phyloP scores from a whole-genome alignment of 1,139 yeast genomes.

The Pichia sp. region DNA sequence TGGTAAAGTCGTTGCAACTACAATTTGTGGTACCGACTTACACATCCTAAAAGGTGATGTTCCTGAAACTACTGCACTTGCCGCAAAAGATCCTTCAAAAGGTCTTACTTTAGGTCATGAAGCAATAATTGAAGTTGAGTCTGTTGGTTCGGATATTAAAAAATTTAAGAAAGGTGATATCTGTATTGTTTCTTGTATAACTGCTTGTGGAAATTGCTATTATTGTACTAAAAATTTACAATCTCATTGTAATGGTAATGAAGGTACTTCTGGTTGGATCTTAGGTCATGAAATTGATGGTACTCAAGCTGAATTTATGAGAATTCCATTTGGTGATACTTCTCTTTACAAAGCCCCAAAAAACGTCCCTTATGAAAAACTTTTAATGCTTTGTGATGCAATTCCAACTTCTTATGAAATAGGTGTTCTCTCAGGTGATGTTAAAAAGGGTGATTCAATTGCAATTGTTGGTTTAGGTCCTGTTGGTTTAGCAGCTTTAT shows the following conservation, averaged over 20 bases:
- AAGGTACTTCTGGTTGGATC: constrained; percentile 39
- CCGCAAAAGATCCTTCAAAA: constrained; percentile 17
- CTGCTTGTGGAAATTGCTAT: constrained; percentile 47
- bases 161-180: constrained; percentile 40
- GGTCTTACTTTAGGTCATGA: constrained; percentile 45
- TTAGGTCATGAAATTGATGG: constrained; percentile 39
- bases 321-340: constrained; percentile 40
- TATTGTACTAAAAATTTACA: constrained; percentile 41
- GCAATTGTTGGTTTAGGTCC: constrained; percentile 49
- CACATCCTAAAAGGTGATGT: constrained; percentile 44
- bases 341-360: constrained; percentile 33
- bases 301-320: constrained; percentile 41
- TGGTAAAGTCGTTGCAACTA: constrained; percentile 38
- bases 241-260: constrained; percentile 35
- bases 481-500: constrained; percentile 39
- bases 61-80: constrained; percentile 39
- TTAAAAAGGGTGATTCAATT: constrained; percentile 37
- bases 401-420: constrained; percentile 44
- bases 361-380: constrained; percentile 32
- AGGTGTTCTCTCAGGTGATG: constrained; percentile 37
- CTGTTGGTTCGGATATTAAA: constrained; percentile 33
- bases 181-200: constrained; percentile 41
- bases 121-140: constrained; percentile 42
- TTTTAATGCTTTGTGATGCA: constrained; percentile 40
- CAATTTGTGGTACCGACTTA: constrained; percentile 45